Percentiles rank a stretch among this genome's conserved stretches.
phyloP scores from a whole-genome alignment of 1,284 basidiomycete genomes.

The Ganoderma leucocontextum region DNA sequence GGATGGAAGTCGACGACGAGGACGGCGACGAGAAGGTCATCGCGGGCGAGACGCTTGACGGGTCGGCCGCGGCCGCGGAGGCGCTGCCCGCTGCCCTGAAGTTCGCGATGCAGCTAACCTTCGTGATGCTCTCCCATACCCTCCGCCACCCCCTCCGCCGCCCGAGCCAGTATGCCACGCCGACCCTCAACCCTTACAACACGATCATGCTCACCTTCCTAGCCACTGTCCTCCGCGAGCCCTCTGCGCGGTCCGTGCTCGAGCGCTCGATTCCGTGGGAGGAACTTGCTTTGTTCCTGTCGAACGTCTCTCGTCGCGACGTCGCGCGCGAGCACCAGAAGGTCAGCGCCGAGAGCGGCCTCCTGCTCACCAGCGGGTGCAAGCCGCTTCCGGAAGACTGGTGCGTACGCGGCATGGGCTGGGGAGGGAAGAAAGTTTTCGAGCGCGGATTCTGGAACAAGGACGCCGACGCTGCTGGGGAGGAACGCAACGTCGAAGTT shows the following conservation, averaged over 20 bases:
- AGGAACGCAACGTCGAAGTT: slow-evolving; percentile 75
- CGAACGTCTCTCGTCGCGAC: slow-evolving; percentile 64
- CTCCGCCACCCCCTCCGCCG: slow-evolving; percentile 73
- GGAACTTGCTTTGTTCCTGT: slow-evolving; percentile 73
- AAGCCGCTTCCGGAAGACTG: slow-evolving; percentile 92
- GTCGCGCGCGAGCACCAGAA: slow-evolving; percentile 45
- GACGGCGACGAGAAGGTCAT: slow-evolving; percentile 57
- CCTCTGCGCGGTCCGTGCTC: slow-evolving; percentile 65
- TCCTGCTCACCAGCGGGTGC: slow-evolving; percentile 69
- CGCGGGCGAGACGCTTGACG: slow-evolving; percentile 18
- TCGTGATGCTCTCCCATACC: slow-evolving; percentile 78
- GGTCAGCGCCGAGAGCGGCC: slow-evolving; percentile 35
- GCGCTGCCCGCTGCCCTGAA: slow-evolving; percentile 68
- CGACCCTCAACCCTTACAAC: slow-evolving; percentile 87
- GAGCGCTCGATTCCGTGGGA: slow-evolving; percentile 90
- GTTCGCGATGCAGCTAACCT: slow-evolving; percentile 82
- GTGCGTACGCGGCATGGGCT: slow-evolving; percentile 94
- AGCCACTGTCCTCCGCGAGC: slow-evolving; percentile 75
- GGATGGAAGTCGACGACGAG: slow-evolving; percentile 76
- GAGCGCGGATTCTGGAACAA: slow-evolving; percentile 91
- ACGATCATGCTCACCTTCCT: slow-evolving; percentile 90
- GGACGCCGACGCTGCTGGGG: slow-evolving; percentile 49
- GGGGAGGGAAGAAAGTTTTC: slow-evolving; percentile 89
- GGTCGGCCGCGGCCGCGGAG: slow-evolving; percentile 25
- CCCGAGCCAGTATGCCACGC: slow-evolving; percentile 60